Percentiles rank a stretch among this genome's conserved stretches.
Conservation (phyloP, 371 early-diverging fungal species). For the Mucor piriformis region DNA sequence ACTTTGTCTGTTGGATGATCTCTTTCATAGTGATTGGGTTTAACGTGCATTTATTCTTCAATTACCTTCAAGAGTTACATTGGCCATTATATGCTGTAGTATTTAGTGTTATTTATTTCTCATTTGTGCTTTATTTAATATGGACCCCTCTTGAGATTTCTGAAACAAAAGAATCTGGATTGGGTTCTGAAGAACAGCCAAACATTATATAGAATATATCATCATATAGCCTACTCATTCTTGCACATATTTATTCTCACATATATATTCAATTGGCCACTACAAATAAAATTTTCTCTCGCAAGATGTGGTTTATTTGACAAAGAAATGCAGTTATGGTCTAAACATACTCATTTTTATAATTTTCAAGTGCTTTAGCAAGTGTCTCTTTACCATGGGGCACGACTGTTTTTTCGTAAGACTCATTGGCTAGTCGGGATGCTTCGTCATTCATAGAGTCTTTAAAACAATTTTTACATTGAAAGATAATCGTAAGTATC, state of each 20-base stretch:
- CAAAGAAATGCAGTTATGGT: too few species aligned
- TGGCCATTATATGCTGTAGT: constrained; percentile 23
- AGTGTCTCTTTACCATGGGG: not conserved
- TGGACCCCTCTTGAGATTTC: constrained; percentile 18
- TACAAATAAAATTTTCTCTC: not conserved
- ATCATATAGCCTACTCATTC: not conserved
- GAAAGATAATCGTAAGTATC: not conserved
- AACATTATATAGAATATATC: not conserved
- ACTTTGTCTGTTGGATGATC: constrained; percentile 39
- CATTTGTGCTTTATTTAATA: constrained; percentile 27
- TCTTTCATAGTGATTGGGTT: constrained; percentile 57
- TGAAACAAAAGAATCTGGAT: constrained; percentile 14
- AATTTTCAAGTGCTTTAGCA: constrained; percentile 1
- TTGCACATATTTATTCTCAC: not conserved
- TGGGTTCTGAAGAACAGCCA: not conserved
- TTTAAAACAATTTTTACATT: not conserved
- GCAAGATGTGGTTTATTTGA: not conserved
- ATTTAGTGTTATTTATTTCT: constrained; percentile 20
- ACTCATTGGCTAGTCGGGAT: too few species aligned
- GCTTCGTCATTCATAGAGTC: not conserved
- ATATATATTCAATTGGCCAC: not conserved
- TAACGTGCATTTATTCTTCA: constrained; percentile 54
- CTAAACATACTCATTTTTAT: not conserved
- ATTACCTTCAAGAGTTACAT: constrained; percentile 32
- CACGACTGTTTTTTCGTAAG: not conserved